Evolutionary conservation across 768 basidiomycete species (phyloP), one percentile per base, ranked within the genome.

Genomic region (Amanita jacksonii): DNA sequence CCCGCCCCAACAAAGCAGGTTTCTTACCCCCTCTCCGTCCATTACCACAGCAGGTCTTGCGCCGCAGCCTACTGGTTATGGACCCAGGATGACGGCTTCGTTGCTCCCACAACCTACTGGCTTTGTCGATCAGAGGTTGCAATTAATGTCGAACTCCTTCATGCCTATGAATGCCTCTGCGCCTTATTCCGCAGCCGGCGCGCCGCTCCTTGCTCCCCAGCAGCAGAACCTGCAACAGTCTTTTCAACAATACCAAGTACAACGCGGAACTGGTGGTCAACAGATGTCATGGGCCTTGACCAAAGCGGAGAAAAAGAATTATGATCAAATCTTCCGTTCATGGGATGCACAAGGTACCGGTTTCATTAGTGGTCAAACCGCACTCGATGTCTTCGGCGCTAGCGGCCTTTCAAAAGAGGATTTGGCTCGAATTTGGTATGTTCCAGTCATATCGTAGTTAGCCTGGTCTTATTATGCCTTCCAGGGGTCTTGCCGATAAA

Each of bases 251-350:
- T 79, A 89, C 54, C 79, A 89, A 58, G 67, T 76, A 13, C 76
- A 79, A 20, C 71, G 80, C 5, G 85, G 85, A 12, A 72, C 77
- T 2, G 58, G 23, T 27, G 66, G 76, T 12, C 81, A 80, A 22
- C 79, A 76, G 54, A 70, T 96, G 30, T 78, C 89, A 0, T 99
- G 96, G 96, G 76, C 81, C 0, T 65, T 97, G 42, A 78, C 78
- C 3, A 85, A 86, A 61, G 74, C 77, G 4, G 96, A 99, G 69
- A 93, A 93, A 73, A 94, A 96, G 69, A 84, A 83, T 51, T 99
- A 98, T 54, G 89, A 98, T 58, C 76, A 85, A 55, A 93, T 98
- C 55, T 99, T 99, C 67, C 72, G 94, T 47, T 84, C 88, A n/a
- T 99, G 96, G 96, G 94, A 97, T 57, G 63, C 78, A 0, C 70